A percentile compares a stretch with the other conserved stretches of the same genome.
These are phyloP conservation scores for Aspergillus versicolor DNA, from an alignment of 2,329 filamentous ascomycete species.

Conservation along the genomic window DNA sequence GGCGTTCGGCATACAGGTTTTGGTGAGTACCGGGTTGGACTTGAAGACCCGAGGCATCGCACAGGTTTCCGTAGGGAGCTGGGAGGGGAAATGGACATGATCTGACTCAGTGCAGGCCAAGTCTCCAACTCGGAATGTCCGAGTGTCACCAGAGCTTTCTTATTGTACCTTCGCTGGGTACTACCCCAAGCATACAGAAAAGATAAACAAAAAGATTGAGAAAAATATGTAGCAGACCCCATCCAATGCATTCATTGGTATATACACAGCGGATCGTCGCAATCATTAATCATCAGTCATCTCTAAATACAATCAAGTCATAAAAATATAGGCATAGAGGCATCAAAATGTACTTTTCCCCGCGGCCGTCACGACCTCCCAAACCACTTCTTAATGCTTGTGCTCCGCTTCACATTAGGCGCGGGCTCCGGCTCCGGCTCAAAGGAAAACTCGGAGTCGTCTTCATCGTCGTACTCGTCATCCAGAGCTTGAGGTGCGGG, in stretches of 20 bases:
- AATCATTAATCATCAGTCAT: slow-evolving; percentile 11
- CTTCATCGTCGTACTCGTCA: slow-evolving; percentile 11
- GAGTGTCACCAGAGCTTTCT: too few relatives aligned
- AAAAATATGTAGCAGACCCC: neutral
- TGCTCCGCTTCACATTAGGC: slow-evolving; percentile 19
- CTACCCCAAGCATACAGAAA: too few relatives aligned
- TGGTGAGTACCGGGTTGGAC: too few relatives aligned
- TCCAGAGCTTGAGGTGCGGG: neutral
- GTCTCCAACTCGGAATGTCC: too few relatives aligned
- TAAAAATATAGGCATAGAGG: slow-evolving; percentile 8
- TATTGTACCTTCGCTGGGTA: too few relatives aligned
- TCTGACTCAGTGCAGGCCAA: too few relatives aligned
- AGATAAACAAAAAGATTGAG: neutral
- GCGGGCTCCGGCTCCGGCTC: slow-evolving; percentile 15
- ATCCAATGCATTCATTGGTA: slow-evolving; percentile 4
- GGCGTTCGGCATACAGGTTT: neutral
- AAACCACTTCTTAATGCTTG: slow-evolving; percentile 31
- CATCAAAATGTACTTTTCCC: slow-evolving; percentile 9
- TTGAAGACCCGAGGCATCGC: too few relatives aligned
- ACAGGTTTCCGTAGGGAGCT: too few relatives aligned
- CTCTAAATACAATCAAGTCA: slow-evolving; percentile 2
- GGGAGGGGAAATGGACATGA: too few relatives aligned
- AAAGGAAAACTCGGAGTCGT: slow-evolving; percentile 7
- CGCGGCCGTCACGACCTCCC: slow-evolving; percentile 20
- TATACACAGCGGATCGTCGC: slow-evolving; percentile 3